A percentile compares a stretch with the other conserved stretches of the same genome.
Evolutionary conservation across 495 filamentous ascomycete species (phyloP).

Genomic region (Podospora pseudopauciseta): DNA sequence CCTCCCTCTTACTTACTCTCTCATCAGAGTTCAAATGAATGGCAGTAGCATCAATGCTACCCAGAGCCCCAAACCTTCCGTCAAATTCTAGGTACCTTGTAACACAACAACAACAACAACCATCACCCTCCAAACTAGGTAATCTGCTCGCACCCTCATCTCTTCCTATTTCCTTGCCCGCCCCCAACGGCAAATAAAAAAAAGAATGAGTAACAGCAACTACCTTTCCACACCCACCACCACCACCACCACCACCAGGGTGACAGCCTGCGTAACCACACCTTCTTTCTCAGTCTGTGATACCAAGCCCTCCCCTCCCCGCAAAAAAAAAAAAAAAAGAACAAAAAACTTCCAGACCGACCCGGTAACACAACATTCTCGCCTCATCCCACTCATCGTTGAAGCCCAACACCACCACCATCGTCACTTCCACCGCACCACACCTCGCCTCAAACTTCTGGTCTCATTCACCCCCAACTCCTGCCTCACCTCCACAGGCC

Average conservation of each 20-base stretch:
- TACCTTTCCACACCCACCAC: background rate
- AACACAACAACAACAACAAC: background rate
- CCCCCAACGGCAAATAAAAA: background rate
- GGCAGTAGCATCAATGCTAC: too few species aligned
- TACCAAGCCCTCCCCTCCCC: background rate
- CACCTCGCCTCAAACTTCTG: background rate
- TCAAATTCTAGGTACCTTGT: background rate
- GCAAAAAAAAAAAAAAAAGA: background rate
- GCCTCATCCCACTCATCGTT: background rate
- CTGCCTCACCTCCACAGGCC: conserved; percentile 18
- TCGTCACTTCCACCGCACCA: background rate
- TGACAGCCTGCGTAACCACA: background rate
- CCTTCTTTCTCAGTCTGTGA: background rate
- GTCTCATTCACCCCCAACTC: background rate
- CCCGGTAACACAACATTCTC: conserved; percentile 13
- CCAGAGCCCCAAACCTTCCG: too few species aligned
- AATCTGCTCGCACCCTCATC: background rate
- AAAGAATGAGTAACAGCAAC: background rate
- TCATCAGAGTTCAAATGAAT: too few species aligned
- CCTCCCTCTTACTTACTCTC: too few species aligned
- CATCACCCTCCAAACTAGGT: background rate
- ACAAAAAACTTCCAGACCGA: background rate
- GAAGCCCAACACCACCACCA: conserved; percentile 16
- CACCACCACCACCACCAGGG: background rate
- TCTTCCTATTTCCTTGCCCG: background rate